These are phyloP conservation scores for Sisymbrium altissimum DNA, from an alignment of 345 rosid species.

Conservation along the genomic window DNA sequence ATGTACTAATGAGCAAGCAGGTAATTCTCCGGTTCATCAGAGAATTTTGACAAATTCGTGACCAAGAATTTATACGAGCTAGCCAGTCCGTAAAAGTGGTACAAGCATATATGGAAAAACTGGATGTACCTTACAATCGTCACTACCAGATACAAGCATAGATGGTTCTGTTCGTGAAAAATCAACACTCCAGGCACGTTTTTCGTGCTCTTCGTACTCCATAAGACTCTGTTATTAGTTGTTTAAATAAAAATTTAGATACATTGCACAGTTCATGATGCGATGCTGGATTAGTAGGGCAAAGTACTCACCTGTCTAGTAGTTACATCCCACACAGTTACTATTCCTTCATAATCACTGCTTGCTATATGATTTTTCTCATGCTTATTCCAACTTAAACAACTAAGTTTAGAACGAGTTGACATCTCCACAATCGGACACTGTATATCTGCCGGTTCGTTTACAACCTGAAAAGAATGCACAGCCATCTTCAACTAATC, in stretches of 20 bases:
- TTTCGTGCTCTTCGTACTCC: constrained; percentile 99
- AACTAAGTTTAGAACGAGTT: constrained; percentile 94
- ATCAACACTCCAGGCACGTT: constrained; percentile 99
- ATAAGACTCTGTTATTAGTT: constrained; percentile 59
- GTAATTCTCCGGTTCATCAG: not conserved
- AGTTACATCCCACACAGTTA: constrained; percentile 96
- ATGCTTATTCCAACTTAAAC: constrained; percentile 97
- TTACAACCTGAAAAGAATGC: constrained; percentile 64
- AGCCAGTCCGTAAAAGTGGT: not conserved
- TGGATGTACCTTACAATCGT: constrained; percentile 85
- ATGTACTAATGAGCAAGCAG: not conserved
- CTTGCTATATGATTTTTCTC: constrained; percentile 92
- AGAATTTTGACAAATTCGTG: not conserved
- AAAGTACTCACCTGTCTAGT: constrained; percentile 70
- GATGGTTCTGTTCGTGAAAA: constrained; percentile 88
- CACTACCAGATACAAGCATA: constrained; percentile 97
- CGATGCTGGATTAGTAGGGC: not conserved
- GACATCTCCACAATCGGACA: constrained; percentile 95
- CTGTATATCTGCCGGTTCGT: constrained; percentile 68
- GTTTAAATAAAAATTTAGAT: not conserved
- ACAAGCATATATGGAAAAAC: not conserved
- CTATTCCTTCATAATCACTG: constrained; percentile 98
- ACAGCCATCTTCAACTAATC: constrained; percentile 1
- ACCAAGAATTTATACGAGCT: not conserved
- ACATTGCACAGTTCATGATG: not conserved